Evolutionary conservation across 192 early-diverging fungal genomes (phyloP).

Genomic region (Hyaloraphidium curvatum): DNA sequence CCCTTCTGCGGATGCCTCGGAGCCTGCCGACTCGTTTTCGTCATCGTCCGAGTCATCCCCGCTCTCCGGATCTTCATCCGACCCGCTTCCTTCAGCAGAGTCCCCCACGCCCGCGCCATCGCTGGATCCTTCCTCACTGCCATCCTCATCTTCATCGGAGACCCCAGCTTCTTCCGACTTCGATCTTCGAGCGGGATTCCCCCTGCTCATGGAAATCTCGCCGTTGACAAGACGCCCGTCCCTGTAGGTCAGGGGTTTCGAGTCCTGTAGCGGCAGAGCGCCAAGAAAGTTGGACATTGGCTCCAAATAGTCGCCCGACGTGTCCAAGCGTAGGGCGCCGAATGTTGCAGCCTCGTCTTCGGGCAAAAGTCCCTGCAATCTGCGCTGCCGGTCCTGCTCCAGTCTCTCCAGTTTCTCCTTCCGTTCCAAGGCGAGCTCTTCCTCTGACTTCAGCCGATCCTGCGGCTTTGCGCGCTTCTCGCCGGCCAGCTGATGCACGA

Average conservation of each 20-base stretch:
- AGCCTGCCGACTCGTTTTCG: constrained; percentile 4
- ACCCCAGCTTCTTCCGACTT: constrained; percentile 21
- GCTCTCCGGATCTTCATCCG: too few relatives aligned
- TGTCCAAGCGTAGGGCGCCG: neutral
- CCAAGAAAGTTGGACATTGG: neutral
- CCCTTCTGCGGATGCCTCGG: neutral
- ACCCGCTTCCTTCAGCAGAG: too few relatives aligned
- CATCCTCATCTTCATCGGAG: constrained; percentile 25
- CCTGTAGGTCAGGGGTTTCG: constrained; percentile 21
- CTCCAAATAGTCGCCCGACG: neutral
- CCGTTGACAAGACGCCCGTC: constrained; percentile 32
- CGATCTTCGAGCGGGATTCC: neutral
- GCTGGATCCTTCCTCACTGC: constrained; percentile 24
- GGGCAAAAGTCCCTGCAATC: constrained; percentile 59
- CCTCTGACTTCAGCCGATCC: constrained; percentile 85
- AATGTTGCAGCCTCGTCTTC: constrained; percentile 11
- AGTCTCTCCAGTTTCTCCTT: constrained; percentile 16
- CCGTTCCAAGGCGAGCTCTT: constrained; percentile 73
- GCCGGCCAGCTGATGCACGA: constrained; percentile 58
- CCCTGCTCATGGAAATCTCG: constrained; percentile 19
- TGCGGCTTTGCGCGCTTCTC: constrained; percentile 73
- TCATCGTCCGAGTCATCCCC: constrained; percentile 9
- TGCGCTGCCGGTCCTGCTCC: constrained; percentile 30
- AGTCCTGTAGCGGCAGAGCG: neutral
- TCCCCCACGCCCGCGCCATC: too few relatives aligned